Evolutionary conservation across 305 asterid species (phyloP).

Genomic region (Fraxinus sp.): DNA sequence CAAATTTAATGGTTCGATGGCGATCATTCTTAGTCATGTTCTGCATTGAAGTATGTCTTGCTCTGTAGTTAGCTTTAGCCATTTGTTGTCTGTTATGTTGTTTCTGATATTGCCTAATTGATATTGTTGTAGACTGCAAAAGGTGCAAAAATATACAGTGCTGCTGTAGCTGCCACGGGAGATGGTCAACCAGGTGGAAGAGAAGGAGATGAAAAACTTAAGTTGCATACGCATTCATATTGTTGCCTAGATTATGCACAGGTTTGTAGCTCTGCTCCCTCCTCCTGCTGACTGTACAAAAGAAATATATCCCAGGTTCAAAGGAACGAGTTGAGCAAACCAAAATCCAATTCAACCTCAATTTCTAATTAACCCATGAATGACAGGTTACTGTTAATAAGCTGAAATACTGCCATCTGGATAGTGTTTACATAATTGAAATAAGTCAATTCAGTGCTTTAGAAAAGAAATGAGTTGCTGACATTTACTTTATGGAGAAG

Average conservation of each 20-base stretch:
- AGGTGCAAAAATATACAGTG: constrained; percentile 84
- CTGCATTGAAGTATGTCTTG: not conserved
- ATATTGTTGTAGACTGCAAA: constrained; percentile 62
- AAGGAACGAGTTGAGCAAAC: not conserved
- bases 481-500: not conserved
- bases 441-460: not conserved
- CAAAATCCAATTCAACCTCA: not conserved
- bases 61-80: constrained; percentile 10
- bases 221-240: constrained; percentile 91
- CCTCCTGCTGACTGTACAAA: not conserved
- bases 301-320: constrained; percentile 9
- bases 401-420: not conserved
- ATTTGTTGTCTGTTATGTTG: not conserved
- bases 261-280: constrained; percentile 44
- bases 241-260: constrained; percentile 96
- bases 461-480: not conserved
- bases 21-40: not conserved
- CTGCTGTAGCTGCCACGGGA: constrained; percentile 72
- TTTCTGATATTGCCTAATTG: constrained; percentile 24
- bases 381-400: not conserved
- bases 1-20: not conserved
- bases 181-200: constrained; percentile 63
- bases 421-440: not conserved
- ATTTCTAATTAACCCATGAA: not conserved
- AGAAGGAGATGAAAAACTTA: constrained; percentile 84